Conservation (phyloP, 176 grass and related monocot genomes). For the maize (Zea mays) region DNA sequence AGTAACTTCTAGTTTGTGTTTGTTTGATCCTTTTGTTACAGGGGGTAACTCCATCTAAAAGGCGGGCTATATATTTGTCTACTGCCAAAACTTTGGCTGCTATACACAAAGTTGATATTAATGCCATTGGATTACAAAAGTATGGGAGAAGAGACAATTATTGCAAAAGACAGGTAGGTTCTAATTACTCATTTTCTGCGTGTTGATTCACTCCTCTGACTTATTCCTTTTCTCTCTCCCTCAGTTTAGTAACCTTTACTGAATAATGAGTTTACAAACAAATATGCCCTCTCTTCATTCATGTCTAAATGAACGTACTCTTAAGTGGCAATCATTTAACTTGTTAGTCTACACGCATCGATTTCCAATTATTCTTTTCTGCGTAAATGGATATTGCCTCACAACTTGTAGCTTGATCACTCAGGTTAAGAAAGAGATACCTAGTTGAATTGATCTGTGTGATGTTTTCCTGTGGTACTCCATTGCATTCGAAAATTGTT, state of each 20-base stretch:
- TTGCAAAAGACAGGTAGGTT: constrained; percentile 88
- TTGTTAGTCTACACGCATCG: neutral
- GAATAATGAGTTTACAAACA: neutral
- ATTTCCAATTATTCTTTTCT: neutral
- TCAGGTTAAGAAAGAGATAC: neutral
- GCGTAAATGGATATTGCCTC: neutral
- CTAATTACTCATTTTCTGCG: neutral
- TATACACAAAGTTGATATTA: constrained; percentile 72
- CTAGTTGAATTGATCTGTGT: constrained; percentile 3
- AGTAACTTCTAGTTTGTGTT: constrained; percentile 6
- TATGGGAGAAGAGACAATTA: constrained; percentile 89
- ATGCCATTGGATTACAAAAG: constrained; percentile 78
- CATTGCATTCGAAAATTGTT: constrained; percentile 21
- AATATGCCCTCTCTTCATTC: neutral
- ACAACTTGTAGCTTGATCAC: constrained; percentile 3
- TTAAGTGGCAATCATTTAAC: neutral
- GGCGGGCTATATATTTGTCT: constrained; percentile 64
- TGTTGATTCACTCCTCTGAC: neutral
- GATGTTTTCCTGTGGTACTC: neutral
- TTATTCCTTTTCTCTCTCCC: neutral
- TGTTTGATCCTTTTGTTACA: constrained; percentile 30
- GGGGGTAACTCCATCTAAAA: constrained; percentile 60
- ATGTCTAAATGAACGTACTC: neutral
- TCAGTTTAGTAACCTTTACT: neutral
- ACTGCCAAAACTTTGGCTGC: constrained; percentile 67